Evolutionary conservation across 257 asterid species (phyloP).

Genomic region (Solanum clarkiae): DNA sequence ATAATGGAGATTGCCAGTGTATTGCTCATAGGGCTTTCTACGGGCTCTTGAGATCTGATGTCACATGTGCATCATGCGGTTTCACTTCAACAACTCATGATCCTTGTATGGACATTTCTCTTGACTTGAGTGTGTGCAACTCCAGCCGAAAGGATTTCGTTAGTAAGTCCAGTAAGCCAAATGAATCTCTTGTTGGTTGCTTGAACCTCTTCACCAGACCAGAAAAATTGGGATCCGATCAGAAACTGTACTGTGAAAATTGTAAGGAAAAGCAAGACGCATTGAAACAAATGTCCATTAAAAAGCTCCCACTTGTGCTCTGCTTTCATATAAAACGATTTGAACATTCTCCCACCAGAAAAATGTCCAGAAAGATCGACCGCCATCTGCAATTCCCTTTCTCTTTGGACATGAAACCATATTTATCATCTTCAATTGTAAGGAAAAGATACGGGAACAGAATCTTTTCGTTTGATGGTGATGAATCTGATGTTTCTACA

Average conservation of each 20-base stretch:
- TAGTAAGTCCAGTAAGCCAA: conserved; percentile 28
- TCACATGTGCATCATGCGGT: conserved; percentile 80
- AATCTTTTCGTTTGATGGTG: conserved; percentile 39
- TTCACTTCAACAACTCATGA: conserved; percentile 84
- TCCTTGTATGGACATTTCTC: conserved; percentile 73
- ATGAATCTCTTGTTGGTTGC: conserved; percentile 60
- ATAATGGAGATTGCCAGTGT: conserved; percentile 63
- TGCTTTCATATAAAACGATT: conserved; percentile 81
- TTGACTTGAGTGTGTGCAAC: conserved; percentile 40
- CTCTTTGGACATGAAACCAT: conserved; percentile 70
- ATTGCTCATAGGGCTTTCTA: conserved; percentile 78
- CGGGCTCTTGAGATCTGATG: conserved; percentile 78
- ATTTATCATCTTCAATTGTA: conserved; percentile 72
- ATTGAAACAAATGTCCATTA: conserved; percentile 81
- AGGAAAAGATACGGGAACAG: conserved; percentile 67
- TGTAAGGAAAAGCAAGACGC: conserved; percentile 74
- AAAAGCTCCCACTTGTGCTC: conserved; percentile 75
- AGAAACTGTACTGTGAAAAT: conserved; percentile 72
- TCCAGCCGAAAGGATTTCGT: not conserved
- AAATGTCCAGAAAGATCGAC: conserved; percentile 70
- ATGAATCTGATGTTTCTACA: conserved; percentile 41
- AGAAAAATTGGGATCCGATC: conserved; percentile 77
- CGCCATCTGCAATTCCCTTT: conserved; percentile 68
- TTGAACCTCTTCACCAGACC: conserved; percentile 82
- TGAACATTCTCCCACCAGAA: conserved; percentile 60